Percentiles rank a stretch among this genome's conserved stretches.
Conservation (phyloP, 345 rosid species). For the Brassica rapa region DNA sequence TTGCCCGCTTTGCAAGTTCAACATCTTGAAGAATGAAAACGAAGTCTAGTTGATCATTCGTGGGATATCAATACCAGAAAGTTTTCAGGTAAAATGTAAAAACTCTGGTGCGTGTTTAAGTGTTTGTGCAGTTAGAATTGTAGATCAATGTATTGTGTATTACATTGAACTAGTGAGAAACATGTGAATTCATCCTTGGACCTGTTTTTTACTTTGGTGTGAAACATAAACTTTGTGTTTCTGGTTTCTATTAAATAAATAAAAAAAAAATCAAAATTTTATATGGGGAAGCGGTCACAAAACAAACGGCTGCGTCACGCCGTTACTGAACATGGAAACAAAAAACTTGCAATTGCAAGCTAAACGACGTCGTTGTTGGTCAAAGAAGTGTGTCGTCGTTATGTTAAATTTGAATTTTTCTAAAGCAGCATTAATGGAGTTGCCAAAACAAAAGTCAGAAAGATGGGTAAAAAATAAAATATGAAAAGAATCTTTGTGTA, state of each 20-base stretch:
- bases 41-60: conserved; percentile 52
- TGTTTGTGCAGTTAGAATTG: conserved; percentile 24
- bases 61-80: conserved; percentile 16
- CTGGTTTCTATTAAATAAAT: not conserved
- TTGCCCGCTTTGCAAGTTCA: conserved; percentile 95
- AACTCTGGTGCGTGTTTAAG: conserved; percentile 19
- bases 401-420: not conserved
- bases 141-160: conserved; percentile 10
- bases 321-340: not conserved
- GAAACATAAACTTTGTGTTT: not conserved
- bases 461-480: not conserved
- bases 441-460: conserved; percentile 22
- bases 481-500: conserved; percentile 23
- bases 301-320: not conserved
- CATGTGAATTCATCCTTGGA: conserved; percentile 10
- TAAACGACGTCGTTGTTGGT: not conserved
- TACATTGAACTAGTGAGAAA: not conserved
- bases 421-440: not conserved
- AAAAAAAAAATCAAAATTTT: not conserved
- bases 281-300: not conserved
- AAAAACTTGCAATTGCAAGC: not conserved
- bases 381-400: not conserved
- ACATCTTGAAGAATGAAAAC: conserved; percentile 73
- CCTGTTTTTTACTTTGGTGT: conserved; percentile 2
- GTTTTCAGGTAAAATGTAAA: conserved; percentile 24